Percentiles rank a stretch among this genome's conserved stretches.
Evolutionary conservation across 805 yeast genomes (phyloP).

Genomic region (Metschnikowia baotianmanensis): DNA sequence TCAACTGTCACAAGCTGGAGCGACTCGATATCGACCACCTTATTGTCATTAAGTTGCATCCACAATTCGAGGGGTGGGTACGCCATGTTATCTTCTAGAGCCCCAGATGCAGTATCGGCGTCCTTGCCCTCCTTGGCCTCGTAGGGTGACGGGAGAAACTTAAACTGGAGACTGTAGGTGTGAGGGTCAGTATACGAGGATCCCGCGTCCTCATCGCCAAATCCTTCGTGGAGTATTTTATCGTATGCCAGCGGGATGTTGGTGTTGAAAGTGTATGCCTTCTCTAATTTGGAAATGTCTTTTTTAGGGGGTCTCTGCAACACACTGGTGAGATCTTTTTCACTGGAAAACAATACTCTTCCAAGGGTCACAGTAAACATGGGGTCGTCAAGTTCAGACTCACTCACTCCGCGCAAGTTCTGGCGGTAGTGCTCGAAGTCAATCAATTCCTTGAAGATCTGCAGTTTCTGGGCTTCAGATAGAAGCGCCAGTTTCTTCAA

Average conservation of each 20-base stretch:
- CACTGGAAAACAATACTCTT: slow-evolving; percentile 30
- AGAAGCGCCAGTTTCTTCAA: neutral
- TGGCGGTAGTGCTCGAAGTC: slow-evolving; percentile 25
- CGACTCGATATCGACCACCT: slow-evolving; percentile 36
- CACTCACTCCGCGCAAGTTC: slow-evolving; percentile 22
- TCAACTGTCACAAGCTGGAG: slow-evolving; percentile 45
- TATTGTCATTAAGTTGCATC: slow-evolving; percentile 42
- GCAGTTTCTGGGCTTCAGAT: slow-evolving; percentile 14
- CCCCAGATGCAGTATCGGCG: neutral
- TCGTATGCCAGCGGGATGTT: slow-evolving; percentile 33
- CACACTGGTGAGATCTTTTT: slow-evolving; percentile 2
- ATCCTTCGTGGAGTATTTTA: slow-evolving; percentile 30
- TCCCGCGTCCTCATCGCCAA: slow-evolving; percentile 17
- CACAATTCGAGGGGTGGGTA: slow-evolving; percentile 59
- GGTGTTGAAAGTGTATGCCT: slow-evolving; percentile 30
- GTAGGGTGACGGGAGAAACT: slow-evolving; percentile 46
- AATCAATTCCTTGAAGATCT: slow-evolving; percentile 24
- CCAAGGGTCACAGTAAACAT: slow-evolving; percentile 41
- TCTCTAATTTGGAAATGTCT: neutral
- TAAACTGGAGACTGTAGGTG: slow-evolving; percentile 41
- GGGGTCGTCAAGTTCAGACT: slow-evolving; percentile 22
- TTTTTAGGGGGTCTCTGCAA: slow-evolving; percentile 2
- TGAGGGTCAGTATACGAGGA: slow-evolving; percentile 22
- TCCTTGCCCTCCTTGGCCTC: slow-evolving; percentile 29
- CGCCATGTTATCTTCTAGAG: slow-evolving; percentile 22